Percentiles rank a stretch among this genome's conserved stretches.
Conservation (phyloP, 805 yeast genomes). For the Myxozyma lipomycoides region DNA sequence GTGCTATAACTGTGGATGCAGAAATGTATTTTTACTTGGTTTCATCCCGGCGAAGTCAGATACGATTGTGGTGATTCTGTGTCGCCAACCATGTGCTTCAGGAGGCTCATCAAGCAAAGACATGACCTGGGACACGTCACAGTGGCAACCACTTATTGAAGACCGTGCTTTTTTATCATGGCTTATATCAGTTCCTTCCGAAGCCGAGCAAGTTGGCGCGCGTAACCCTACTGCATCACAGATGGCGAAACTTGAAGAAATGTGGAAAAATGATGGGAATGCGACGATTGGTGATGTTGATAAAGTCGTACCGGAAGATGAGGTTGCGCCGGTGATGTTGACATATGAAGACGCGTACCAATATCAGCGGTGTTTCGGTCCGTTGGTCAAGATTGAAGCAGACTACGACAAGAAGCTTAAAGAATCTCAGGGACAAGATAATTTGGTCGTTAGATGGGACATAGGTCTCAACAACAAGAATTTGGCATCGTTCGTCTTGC, state of each 20-base stretch:
- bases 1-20: conserved; percentile 85
- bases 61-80: conserved; percentile 77
- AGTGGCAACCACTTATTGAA: conserved; percentile 84
- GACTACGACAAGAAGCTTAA: conserved; percentile 70
- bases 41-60: conserved; percentile 84
- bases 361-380: conserved; percentile 81
- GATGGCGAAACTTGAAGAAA: conserved; percentile 67
- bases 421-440: conserved; percentile 73
- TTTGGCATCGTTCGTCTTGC: conserved; percentile 63
- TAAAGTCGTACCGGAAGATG: conserved; percentile 49
- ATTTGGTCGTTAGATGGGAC: conserved; percentile 71
- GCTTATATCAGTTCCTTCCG: conserved; percentile 70
- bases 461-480: conserved; percentile 60
- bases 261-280: conserved; percentile 70
- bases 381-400: conserved; percentile 75
- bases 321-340: conserved; percentile 66
- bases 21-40: conserved; percentile 75
- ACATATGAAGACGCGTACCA: conserved; percentile 78
- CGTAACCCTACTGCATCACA: conserved; percentile 58
- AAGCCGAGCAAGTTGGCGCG: conserved; percentile 56
- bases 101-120: conserved; percentile 55
- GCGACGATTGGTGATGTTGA: conserved; percentile 70
- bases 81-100: conserved; percentile 73
- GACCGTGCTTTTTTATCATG: conserved; percentile 74
- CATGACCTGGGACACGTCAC: conserved; percentile 77